A percentile compares a stretch with the other conserved stretches of the same genome.
phyloP scores from a whole-genome alignment of 2,329 filamentous ascomycete genomes.

The Fusarium pseudocircinatum region DNA sequence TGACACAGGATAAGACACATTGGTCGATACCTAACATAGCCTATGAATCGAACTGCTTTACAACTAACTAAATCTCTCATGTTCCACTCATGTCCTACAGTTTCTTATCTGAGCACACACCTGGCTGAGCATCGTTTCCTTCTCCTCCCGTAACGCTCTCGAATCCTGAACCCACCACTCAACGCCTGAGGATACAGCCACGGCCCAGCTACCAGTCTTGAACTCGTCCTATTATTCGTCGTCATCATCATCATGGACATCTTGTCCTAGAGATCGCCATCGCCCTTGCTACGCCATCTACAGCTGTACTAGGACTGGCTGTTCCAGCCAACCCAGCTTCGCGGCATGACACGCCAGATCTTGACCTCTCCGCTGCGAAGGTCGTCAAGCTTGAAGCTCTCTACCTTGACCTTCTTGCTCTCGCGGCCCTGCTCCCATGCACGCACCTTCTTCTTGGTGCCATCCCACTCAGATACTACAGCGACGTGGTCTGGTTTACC shows the following conservation, averaged over 20 bases:
- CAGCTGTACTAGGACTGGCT: conserved; percentile 61
- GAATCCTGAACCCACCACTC: conserved; percentile 20
- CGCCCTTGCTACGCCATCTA: conserved; percentile 22
- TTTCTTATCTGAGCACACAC: conserved; percentile 12
- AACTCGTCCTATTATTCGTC: conserved; percentile 24
- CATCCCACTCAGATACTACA: conserved; percentile 95
- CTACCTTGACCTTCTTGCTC: conserved; percentile 90
- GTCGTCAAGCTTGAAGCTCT: conserved; percentile 95
- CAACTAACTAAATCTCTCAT: conserved; percentile 40
- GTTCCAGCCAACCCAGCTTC: conserved; percentile 93
- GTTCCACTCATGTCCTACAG: conserved; percentile 13
- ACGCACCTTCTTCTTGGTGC: conserved; percentile 95
- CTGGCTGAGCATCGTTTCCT: conserved; percentile 13
- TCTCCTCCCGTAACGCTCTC: conserved; percentile 18
- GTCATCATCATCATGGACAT: conserved; percentile 28
- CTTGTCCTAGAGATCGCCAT: conserved; percentile 12
- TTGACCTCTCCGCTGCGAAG: conserved; percentile 93
- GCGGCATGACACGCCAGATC: conserved; percentile 95
- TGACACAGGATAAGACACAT: conserved; percentile 32
- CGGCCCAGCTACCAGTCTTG: conserved; percentile 11
- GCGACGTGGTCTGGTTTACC: conserved; percentile 90
- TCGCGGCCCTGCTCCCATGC: conserved; percentile 96
- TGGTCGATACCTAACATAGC: conserved; percentile 42
- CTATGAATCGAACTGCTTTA: conserved; percentile 45
- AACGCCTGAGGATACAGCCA: conserved; percentile 24